Percentiles rank a stretch among this genome's conserved stretches.
Conservation (phyloP, 495 filamentous ascomycete genomes). For the Gamarada debralockiae region DNA sequence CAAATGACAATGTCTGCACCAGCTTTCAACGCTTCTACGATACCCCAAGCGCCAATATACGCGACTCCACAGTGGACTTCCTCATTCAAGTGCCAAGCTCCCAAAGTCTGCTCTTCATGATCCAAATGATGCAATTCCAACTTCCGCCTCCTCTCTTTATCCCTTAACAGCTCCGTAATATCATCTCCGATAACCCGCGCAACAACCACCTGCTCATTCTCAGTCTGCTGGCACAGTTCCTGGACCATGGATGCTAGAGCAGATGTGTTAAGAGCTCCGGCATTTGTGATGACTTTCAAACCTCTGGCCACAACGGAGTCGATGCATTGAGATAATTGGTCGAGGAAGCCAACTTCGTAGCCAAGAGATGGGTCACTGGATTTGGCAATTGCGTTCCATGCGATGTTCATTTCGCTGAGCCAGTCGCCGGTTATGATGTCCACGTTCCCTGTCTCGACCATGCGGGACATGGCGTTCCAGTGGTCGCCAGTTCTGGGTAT, state of each 20-base stretch:
- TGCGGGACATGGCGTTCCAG: conserved; percentile 2
- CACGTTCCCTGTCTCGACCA: conserved; percentile 25
- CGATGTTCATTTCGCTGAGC: conserved; percentile 39
- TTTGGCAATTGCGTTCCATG: conserved; percentile 36
- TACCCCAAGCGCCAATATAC: conserved; percentile 47
- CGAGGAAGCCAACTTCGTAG: conserved; percentile 52
- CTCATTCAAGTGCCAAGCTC: conserved; percentile 42
- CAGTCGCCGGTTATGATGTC: conserved; percentile 56
- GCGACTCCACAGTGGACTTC: conserved; percentile 43
- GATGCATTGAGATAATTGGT: conserved; percentile 47
- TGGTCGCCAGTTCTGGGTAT: conserved; percentile 4
- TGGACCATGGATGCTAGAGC: conserved; percentile 41
- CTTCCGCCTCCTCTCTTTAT: too few species aligned
- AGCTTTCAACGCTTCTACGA: conserved; percentile 42
- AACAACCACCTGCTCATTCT: conserved; percentile 27
- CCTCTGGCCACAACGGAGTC: conserved; percentile 42
- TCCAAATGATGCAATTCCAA: conserved; percentile 1
- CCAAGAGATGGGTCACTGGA: conserved; percentile 46
- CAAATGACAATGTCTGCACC: conserved; percentile 57
- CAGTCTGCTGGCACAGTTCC: conserved; percentile 6
- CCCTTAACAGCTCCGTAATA: neutral
- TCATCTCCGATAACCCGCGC: conserved; percentile 44
- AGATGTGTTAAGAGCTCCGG: conserved; percentile 48
- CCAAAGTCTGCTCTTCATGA: conserved; percentile 29
- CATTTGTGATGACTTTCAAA: conserved; percentile 55